Base-by-base conservation (phyloP, 139 green algal species). In the Haematococcus sp. region DNA sequence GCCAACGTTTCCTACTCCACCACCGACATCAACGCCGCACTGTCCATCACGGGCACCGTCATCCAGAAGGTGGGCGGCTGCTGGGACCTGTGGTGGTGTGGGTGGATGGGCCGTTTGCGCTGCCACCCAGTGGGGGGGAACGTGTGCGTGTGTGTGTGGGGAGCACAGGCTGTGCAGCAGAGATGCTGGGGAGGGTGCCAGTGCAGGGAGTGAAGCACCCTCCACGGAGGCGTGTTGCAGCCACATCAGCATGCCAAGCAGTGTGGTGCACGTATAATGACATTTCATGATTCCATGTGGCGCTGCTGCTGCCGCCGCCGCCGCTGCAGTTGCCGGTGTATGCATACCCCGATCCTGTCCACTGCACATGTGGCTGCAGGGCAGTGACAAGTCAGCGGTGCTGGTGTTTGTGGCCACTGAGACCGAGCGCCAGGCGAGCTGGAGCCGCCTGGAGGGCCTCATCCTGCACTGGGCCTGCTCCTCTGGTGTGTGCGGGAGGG, bases 361-460 rank as follows among this genome's bases (percentile, higher is more conserved):
- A n/a, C n/a, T n/a, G n/a, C n/a, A n/a, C n/a, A n/a, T n/a, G n/a
- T n/a, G n/a, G n/a, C n/a, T 20, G 46, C 66, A 72, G 66, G 66
- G 72, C 44, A 35, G 31, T 54, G 74, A 76, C 35, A 81, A 81
- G 74, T 79, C 43, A 3, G 79, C 79, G 0, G 32, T 79, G 43
- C 34, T 85, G 3, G 70, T 76, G 5, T 35, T 85, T n/a, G 65
- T 85, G 11, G 70, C 65, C 30, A 85, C 79, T 2, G 79, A 85
- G 79, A 85, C 79, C 1, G 65, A 81, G 71, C 79, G 79, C 59
- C 68, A 80, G 74, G 79, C 79, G 1, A 77, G 63, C 66, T 85
- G 79, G 79, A 71, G 40, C n/a, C 70, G 79, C 22, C 79, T 85
- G 40, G 79, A 85, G 59, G 79, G 79, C 66, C 79, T 85, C 23